A percentile compares a stretch with the other conserved stretches of the same genome.
phyloP scores from a whole-genome alignment of 768 basidiomycete species.

The Suillus variegatus region DNA sequence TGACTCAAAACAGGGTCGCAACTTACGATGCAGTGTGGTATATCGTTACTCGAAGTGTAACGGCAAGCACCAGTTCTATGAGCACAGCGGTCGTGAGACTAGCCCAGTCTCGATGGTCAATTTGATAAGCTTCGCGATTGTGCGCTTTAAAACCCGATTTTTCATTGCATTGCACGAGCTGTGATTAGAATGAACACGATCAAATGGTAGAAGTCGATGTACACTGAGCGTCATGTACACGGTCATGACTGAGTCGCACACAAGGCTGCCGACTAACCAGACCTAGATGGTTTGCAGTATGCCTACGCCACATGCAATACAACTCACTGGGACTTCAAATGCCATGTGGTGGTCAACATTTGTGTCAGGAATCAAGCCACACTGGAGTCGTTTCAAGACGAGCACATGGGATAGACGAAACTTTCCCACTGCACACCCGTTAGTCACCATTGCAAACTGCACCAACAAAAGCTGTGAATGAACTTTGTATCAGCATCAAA shows the following conservation, averaged over 20 bases:
- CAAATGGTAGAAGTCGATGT: not conserved
- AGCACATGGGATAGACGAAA: not conserved
- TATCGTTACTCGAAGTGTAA: not conserved
- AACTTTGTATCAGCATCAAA: not conserved
- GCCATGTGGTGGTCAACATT: conserved; percentile 1
- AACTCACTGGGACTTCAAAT: conserved; percentile 14
- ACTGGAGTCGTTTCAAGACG: conserved; percentile 3
- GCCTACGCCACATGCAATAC: not conserved
- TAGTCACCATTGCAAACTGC: conserved; percentile 21
- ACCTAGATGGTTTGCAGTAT: conserved; percentile 9
- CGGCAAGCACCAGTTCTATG: conserved; percentile 18
- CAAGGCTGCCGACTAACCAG: conserved; percentile 23
- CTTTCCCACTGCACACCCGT: conserved; percentile 7
- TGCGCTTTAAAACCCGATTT: conserved; percentile 6
- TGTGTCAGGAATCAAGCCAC: conserved; percentile 13
- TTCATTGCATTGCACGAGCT: conserved; percentile 19
- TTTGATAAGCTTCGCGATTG: conserved; percentile 18
- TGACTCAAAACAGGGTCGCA: not conserved
- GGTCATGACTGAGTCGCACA: conserved; percentile 22
- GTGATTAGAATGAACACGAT: not conserved
- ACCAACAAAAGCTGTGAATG: conserved; percentile 21
- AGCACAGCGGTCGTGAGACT: conserved; percentile 21
- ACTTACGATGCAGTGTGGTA: conserved; percentile 24
- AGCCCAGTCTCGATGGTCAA: conserved; percentile 27
- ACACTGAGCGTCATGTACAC: conserved; percentile 19